These are phyloP conservation scores for Flaveria sonorensis DNA, from an alignment of 129 eudicot species.

Conservation along the genomic window DNA sequence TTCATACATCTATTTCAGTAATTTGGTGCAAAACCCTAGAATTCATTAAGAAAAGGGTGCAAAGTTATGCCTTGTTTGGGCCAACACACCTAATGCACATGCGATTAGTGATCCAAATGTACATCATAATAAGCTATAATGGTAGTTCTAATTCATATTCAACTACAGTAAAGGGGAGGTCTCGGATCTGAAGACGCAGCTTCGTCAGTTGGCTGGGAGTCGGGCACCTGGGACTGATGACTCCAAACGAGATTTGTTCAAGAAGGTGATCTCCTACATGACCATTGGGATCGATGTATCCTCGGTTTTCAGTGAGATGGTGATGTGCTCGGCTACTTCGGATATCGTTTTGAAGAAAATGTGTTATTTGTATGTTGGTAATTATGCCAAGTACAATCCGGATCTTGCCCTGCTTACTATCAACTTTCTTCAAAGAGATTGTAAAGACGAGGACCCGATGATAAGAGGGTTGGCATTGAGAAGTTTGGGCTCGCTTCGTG, in stretches of 20 bases:
- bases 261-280: conserved; percentile 97
- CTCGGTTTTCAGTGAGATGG: conserved; percentile 94
- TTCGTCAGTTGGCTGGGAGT: conserved; percentile 91
- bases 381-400: conserved; percentile 87
- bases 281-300: conserved; percentile 95
- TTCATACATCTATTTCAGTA: conserved; percentile 2
- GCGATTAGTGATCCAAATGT: conserved; percentile 20
- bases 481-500: conserved; percentile 87
- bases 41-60: conserved; percentile 9
- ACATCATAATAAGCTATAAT: conserved; percentile 11
- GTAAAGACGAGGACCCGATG: conserved; percentile 98
- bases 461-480: conserved; percentile 95
- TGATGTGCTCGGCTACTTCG: conserved; percentile 97
- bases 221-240: conserved; percentile 93
- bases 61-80: conserved; percentile 6
- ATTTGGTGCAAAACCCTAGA: conserved; percentile 27
- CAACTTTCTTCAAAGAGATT: conserved; percentile 90
- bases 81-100: neutral
- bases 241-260: conserved; percentile 83
- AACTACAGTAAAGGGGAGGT: conserved; percentile 88
- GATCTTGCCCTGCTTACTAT: conserved; percentile 90
- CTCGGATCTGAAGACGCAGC: conserved; percentile 89
- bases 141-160: neutral
- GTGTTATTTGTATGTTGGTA: conserved; percentile 92
- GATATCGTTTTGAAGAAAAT: conserved; percentile 93